phyloP scores from a whole-genome alignment of 78 protist genomes.

The Dictyostelium intermedium region DNA sequence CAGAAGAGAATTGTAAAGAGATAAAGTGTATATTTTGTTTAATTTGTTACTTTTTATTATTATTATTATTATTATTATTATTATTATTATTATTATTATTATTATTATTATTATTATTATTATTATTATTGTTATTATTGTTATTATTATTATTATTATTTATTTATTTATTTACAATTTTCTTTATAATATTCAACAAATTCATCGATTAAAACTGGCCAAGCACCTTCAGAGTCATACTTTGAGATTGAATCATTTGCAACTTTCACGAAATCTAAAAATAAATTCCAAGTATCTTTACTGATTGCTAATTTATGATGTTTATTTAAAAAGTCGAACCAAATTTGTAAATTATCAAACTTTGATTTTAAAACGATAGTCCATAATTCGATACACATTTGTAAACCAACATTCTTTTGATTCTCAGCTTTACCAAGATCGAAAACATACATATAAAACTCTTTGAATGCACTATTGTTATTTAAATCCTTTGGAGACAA shows the following conservation, averaged over 20 bases:
- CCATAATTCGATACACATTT: constrained; percentile 62
- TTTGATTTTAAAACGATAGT: neutral
- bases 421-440: constrained; percentile 36
- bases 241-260: constrained; percentile 61
- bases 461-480: constrained; percentile 1
- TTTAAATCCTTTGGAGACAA: neutral
- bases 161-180: neutral
- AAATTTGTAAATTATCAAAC: constrained; percentile 14
- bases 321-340: constrained; percentile 44
- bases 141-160: constrained; percentile 6
- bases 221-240: constrained; percentile 73
- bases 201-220: constrained; percentile 72
- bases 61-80: neutral
- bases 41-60: neutral
- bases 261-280: constrained; percentile 51
- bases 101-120: neutral
- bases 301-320: constrained; percentile 54
- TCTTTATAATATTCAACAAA: constrained; percentile 20
- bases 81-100: neutral
- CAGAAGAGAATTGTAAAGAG: too few relatives aligned
- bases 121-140: neutral
- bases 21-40: too few relatives aligned
- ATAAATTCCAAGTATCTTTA: constrained; percentile 45
- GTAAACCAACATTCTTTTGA: constrained; percentile 37
- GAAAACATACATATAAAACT: constrained; percentile 26